Evolutionary conservation across 306 rosid genomes (phyloP).

Genomic region (Elaeagnus macrophylla): DNA sequence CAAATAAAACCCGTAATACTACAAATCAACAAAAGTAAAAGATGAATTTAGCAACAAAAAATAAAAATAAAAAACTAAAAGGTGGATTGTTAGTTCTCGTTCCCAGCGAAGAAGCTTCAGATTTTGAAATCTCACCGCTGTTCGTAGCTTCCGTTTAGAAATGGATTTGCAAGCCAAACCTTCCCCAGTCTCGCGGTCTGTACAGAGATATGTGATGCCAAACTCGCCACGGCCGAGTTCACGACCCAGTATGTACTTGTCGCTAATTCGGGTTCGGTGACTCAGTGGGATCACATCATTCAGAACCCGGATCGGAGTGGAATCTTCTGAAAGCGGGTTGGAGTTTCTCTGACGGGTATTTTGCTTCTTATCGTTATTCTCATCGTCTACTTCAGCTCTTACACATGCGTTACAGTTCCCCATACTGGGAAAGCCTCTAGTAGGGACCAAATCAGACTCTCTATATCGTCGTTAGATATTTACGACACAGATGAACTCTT

Average conservation of each 20-base stretch:
- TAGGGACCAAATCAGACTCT: not conserved
- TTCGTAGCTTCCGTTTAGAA: conserved; percentile 79
- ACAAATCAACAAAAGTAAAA: not conserved
- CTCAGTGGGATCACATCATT: conserved; percentile 65
- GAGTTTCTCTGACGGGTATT: conserved; percentile 30
- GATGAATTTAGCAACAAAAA: not conserved
- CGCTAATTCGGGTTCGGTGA: conserved; percentile 66
- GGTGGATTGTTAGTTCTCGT: not conserved
- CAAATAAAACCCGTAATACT: not conserved
- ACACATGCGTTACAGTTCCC: conserved; percentile 79
- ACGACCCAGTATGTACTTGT: conserved; percentile 76
- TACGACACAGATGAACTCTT: no score
- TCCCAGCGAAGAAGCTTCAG: not conserved
- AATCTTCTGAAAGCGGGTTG: conserved; percentile 46
- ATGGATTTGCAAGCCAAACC: conserved; percentile 91
- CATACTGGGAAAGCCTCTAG: conserved; percentile 27
- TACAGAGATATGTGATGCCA: conserved; percentile 86
- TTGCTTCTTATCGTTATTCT: conserved; percentile 25
- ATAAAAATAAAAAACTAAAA: no score
- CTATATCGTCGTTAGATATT: no score
- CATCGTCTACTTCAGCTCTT: conserved; percentile 38
- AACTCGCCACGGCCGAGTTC: conserved; percentile 98
- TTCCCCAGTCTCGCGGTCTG: conserved; percentile 76
- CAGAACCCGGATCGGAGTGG: conserved; percentile 73
- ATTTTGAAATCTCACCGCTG: conserved; percentile 28